Percentiles rank a stretch among this genome's conserved stretches.
Conservation (phyloP, 2,329 filamentous ascomycete species). For the Curvularia verruculosa region DNA sequence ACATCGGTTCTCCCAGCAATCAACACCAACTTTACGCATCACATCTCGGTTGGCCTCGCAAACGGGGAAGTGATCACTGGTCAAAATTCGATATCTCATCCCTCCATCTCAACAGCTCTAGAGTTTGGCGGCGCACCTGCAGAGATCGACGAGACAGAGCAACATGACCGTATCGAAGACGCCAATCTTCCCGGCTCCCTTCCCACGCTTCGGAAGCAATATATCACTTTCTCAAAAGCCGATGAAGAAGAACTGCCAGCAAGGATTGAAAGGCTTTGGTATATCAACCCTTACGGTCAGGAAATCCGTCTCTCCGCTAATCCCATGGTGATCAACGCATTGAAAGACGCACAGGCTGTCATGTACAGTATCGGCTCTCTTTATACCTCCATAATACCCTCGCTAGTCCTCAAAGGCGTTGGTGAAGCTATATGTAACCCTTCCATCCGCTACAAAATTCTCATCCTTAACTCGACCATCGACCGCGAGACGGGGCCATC, state of each 20-base stretch:
- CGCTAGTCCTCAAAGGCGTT: constrained; percentile 77
- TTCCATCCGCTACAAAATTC: constrained; percentile 70
- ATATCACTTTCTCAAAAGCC: constrained; percentile 80
- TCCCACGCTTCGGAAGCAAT: constrained; percentile 77
- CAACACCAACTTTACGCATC: constrained; percentile 93
- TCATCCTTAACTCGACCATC: constrained; percentile 81
- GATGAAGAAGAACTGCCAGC: constrained; percentile 76
- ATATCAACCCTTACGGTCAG: constrained; percentile 98
- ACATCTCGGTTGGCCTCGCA: constrained; percentile 82
- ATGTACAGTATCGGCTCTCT: constrained; percentile 94
- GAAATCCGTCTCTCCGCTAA: constrained; percentile 88
- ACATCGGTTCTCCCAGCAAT: constrained; percentile 86
- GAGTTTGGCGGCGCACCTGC: constrained; percentile 25
- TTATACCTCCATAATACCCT: constrained; percentile 88
- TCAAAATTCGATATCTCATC: constrained; percentile 69
- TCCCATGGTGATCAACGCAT: constrained; percentile 73
- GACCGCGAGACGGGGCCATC: constrained; percentile 87
- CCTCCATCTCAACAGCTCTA: constrained; percentile 37
- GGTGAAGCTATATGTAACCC: constrained; percentile 66
- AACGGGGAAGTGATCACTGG: constrained; percentile 83
- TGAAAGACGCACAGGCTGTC: constrained; percentile 69
- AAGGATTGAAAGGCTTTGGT: constrained; percentile 85
- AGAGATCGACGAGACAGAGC: constrained; percentile 53
- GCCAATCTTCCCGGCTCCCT: constrained; percentile 82
- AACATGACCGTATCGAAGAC: constrained; percentile 74